Evolutionary conservation across 768 basidiomycete species (phyloP), one percentile per base, ranked within the genome.

Genomic region (Suillus ampliporus): DNA sequence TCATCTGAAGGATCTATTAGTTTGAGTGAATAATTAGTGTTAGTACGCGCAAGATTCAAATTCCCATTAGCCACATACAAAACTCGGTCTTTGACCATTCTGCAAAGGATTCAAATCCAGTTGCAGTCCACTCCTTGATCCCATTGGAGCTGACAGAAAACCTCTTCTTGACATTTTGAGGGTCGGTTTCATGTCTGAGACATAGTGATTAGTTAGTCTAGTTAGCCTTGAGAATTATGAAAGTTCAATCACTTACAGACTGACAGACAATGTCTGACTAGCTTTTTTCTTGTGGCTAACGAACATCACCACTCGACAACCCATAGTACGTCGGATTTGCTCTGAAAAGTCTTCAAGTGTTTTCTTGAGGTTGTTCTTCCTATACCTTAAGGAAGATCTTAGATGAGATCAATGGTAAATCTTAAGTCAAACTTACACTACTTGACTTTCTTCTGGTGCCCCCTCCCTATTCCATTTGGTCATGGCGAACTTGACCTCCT

Each of bases 311-410:
- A 46, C 40, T 5, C 5, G 35, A 14, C 41, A 34, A 43, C 58
- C 58, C 58, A 58, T 58, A 17, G 58, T 58, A 34, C 11, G 11
- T 2, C 19, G 9, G 31, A 51, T 19, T 34, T 34, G 31, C 50
- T 51, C 31, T 3, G 50, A 34, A 51, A 51, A n/a, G 10, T 52
- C 50, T 11, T 52, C 31, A 34, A 52, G 31, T 5, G 2, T 51
- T 52, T 52, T 52, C 44, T 47, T 52, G 9, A 59, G 58, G 31
- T 59, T 59, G n/a, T 59, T 51, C 10, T 44, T 59, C 4, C 19
- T 1, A 10, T 59, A 59, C 7, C 58, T 59, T 31, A 9, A 26
- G 14, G 15, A 14, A 37, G n/a, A 46, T 11, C 10, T 46, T 46
- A 46, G 44, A 21, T n/a, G 10, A 11, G 44, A 46, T 35, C n/a